These are phyloP conservation scores for Extremus antarcticus DNA, from an alignment of 495 filamentous ascomycete species.

Conservation along the genomic window DNA sequence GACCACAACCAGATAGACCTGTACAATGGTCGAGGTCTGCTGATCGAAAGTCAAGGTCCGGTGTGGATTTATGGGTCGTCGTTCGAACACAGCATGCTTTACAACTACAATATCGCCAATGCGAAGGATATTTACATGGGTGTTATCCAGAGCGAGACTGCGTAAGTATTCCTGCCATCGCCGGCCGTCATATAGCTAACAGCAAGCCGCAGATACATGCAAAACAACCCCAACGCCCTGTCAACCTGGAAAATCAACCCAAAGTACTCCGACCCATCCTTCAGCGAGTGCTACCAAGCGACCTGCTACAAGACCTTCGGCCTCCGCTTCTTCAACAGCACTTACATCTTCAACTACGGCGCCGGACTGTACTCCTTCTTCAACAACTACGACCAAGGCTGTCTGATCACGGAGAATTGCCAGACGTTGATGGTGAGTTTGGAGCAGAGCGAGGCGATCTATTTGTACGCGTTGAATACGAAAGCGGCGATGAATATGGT, in stretches of 20 bases:
- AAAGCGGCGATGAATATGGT: constrained; percentile 86
- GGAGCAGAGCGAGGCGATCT: constrained; percentile 52
- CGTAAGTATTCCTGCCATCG: constrained; percentile 27
- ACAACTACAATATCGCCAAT: constrained; percentile 77
- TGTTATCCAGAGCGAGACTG: constrained; percentile 82
- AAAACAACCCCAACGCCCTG: constrained; percentile 69
- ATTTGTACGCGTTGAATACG: constrained; percentile 72
- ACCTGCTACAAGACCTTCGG: constrained; percentile 77
- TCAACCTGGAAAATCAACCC: constrained; percentile 53
- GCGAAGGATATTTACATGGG: constrained; percentile 77
- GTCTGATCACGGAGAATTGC: constrained; percentile 63
- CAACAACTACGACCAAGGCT: constrained; percentile 55
- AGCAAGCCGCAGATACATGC: constrained; percentile 49
- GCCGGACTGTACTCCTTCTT: constrained; percentile 45
- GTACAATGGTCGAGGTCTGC: constrained; percentile 79
- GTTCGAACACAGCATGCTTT: constrained; percentile 80
- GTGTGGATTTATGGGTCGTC: constrained; percentile 65
- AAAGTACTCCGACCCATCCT: constrained; percentile 65
- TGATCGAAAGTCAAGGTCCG: constrained; percentile 51
- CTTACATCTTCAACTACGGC: constrained; percentile 27
- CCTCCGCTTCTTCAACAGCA: constrained; percentile 48
- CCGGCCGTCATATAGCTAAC: not conserved
- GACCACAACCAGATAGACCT: constrained; percentile 80
- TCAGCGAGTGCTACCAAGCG: constrained; percentile 44
- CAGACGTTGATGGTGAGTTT: constrained; percentile 82